Evolutionary conservation across 768 basidiomycete species (phyloP), one percentile per base, ranked within the genome.

Genomic region (Xanthoconium stramineum): DNA sequence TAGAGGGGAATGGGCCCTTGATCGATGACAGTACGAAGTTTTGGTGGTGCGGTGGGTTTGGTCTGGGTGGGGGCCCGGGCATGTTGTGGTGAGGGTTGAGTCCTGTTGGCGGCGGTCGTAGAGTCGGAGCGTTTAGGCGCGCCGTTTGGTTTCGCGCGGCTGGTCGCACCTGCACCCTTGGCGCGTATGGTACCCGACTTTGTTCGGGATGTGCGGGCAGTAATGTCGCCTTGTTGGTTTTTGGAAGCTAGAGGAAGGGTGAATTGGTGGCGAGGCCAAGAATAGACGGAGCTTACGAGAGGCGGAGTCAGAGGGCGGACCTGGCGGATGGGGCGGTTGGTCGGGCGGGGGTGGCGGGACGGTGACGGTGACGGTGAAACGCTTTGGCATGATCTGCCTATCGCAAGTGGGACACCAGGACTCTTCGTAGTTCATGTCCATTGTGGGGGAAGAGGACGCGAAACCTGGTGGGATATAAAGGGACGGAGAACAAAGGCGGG

Each of bases 381-480:
- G 85, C 67, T 89, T 89, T n/a, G 91, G 90, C n/a, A 82, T 74
- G 61, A 93, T 91, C 60, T 86, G 85, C 62, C 82, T 77, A 64
- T 84, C 81, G 76, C 91, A 93, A 65, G 82, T 83, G 48, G 88
- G 87, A 80, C 90, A 92, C 86, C 87, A 93, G 53, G 83, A 76
- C 59, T 85, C 79, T 74, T 89, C 89, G 74, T 84, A 78, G 65
- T 74, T 67, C 60, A 69, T 62, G 57, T 66, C 74, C 64, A 72
- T 74, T 48, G 60, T 6, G 36, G 47, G 53, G 61, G 59, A 56
- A 59, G 55, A 44, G 55, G 60, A 56, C 32, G 56, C 50, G 56
- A 50, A 14, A 38, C 61, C 11, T 40, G 57, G 24, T 17, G 28
- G 14, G n/a, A 54, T 55, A 66, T 57, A 62, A 57, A 36, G 38